phyloP scores from a whole-genome alignment of 192 early-diverging fungal genomes.

The Endogone sp. region DNA sequence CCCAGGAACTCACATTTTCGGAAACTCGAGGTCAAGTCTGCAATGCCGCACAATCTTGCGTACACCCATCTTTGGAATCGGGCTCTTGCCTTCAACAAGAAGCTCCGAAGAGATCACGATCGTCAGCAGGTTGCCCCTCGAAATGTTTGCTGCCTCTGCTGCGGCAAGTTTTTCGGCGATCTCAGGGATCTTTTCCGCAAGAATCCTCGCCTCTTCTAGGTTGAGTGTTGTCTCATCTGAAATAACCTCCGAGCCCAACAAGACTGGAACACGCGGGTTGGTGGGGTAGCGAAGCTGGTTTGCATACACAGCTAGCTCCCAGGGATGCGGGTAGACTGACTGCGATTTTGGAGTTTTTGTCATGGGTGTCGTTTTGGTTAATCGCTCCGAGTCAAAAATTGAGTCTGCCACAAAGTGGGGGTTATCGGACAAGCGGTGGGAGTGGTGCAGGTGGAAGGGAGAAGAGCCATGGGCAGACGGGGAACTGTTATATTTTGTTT shows the following conservation, averaged over 20 bases:
- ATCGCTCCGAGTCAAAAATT: no score
- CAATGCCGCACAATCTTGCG: constrained; percentile 8
- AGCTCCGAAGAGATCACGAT: neutral
- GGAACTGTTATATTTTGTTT: no score
- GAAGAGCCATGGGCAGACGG: no score
- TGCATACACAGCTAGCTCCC: constrained; percentile 10
- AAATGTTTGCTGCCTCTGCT: neutral
- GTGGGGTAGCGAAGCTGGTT: constrained; percentile 11
- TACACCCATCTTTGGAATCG: constrained; percentile 5
- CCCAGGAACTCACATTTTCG: neutral
- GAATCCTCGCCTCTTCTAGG: neutral
- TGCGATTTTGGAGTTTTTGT: constrained; percentile 6
- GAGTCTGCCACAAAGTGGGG: no score
- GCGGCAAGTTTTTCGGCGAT: neutral
- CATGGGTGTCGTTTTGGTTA: no score
- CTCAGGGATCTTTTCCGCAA: constrained; percentile 5
- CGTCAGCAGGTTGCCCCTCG: neutral
- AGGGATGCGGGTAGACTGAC: constrained; percentile 7
- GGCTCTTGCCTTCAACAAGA: neutral
- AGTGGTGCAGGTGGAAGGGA: no score
- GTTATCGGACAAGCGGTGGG: no score
- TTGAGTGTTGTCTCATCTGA: constrained; percentile 9
- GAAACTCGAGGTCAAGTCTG: constrained; percentile 11
- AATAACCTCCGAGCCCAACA: constrained; percentile 10
- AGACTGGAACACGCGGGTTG: constrained; percentile 9